Base-by-base conservation (phyloP, 108 stramenopile species). In the Bacterosira constricta region DNA sequence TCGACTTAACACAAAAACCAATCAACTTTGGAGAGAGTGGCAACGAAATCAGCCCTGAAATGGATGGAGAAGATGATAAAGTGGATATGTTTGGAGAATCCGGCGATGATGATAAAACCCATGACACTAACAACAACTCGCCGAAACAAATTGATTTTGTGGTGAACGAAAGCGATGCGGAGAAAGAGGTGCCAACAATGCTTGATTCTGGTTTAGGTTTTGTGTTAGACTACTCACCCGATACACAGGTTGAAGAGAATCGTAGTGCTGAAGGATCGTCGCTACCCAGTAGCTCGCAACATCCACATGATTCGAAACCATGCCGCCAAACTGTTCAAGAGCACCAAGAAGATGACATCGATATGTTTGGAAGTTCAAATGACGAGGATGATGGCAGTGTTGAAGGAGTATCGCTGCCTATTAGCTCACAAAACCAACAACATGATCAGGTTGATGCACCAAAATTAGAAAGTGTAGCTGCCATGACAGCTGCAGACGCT, bases 121-220 rank as follows among this genome's bases (percentile, higher is more conserved):
- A n/a, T n/a, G n/a, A n/a, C n/a, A n/a, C 4, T 47, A 18, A 4
- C 4, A 44, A 44, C 1, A 6, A 47, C 46, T 4, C n/a, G 17
- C 20, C 6, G 20, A 23, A 18, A 6, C 21, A 47, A 18, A 47
- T 18, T 21, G 23, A 47, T 47, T 47, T 18, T 23, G 17, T 1
- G 9, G 1, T 4, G 46, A 18, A 41, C 18, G 13, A 31, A 15
- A 31, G 27, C 15, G 42, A 55, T 55, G 38, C 12, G 18, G 61
- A 66, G 25, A 35, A 60, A 27, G 20, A 60, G 3, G 45, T 36
- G 21, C 34, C 13, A 34, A 35, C 37, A 7, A 45, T 54, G 23
- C 68, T 69, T 34, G 68, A 69, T 11, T 69, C 68, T n/a, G 68
- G 68, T 9, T 53, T 69, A 36, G 54, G 37, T 3, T 69, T 69